Evolutionary conservation across 805 yeast genomes (phyloP).

Genomic region (Millerago galiae): DNA sequence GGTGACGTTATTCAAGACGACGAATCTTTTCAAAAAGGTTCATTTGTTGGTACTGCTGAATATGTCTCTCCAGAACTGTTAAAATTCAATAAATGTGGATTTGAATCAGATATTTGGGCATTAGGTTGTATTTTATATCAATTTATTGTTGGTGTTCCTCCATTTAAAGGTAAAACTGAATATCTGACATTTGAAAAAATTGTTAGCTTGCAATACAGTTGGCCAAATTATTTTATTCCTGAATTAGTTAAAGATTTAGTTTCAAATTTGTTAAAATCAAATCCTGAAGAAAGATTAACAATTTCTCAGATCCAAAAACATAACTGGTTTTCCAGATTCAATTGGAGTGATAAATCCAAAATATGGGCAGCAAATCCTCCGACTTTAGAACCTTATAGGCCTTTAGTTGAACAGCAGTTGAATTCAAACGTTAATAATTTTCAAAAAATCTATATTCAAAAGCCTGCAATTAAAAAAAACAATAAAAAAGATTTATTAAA

Average conservation of each 20-base stretch:
- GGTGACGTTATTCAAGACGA: slow-evolving; percentile 28
- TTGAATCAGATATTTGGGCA: slow-evolving; percentile 95
- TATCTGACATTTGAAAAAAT: slow-evolving; percentile 80
- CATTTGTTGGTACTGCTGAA: slow-evolving; percentile 68
- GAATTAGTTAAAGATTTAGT: slow-evolving; percentile 59
- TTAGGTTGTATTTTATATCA: slow-evolving; percentile 94
- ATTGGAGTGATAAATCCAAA: slow-evolving; percentile 58
- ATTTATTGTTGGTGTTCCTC: slow-evolving; percentile 88
- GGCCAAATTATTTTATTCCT: slow-evolving; percentile 63
- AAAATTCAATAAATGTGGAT: slow-evolving; percentile 75
- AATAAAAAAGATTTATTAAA: slow-evolving; percentile 20
- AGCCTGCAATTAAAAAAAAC: slow-evolving; percentile 14
- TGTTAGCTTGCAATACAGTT: slow-evolving; percentile 65
- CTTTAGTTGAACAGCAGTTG: slow-evolving; percentile 25
- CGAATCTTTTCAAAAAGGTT: slow-evolving; percentile 30
- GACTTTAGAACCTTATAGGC: slow-evolving; percentile 59
- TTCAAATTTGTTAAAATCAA: slow-evolving; percentile 55
- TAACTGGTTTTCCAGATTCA: slow-evolving; percentile 59
- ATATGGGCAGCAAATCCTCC: slow-evolving; percentile 73
- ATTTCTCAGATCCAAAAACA: slow-evolving; percentile 56
- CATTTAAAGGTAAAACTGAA: slow-evolving; percentile 79
- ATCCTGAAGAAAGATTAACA: slow-evolving; percentile 60
- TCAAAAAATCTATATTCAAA: slow-evolving; percentile 16
- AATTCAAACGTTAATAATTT: slow-evolving; percentile 13
- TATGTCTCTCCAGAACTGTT: slow-evolving; percentile 57